phyloP scores from a whole-genome alignment of 2,329 filamentous ascomycete genomes.

The Elsinoe batatas region DNA sequence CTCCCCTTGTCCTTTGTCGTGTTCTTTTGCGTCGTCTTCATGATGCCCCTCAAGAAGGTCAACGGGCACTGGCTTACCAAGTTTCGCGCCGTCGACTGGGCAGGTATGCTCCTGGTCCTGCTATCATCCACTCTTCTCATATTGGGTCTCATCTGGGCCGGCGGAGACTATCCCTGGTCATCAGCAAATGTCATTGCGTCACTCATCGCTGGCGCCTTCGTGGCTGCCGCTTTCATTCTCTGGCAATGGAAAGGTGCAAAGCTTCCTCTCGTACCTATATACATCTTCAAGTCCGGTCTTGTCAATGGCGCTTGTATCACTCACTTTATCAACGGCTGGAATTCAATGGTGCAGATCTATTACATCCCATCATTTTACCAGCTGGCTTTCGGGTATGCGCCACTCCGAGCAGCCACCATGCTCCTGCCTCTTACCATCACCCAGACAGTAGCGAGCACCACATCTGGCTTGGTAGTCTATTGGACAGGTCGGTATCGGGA shows the following conservation, averaged over 20 bases:
- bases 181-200: slow-evolving; percentile 47
- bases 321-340: slow-evolving; percentile 46
- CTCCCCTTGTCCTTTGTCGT: slow-evolving; percentile 43
- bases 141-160: slow-evolving; percentile 49
- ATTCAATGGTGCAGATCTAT: slow-evolving; percentile 48
- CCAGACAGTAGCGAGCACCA: slow-evolving; percentile 21
- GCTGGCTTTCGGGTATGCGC: slow-evolving; percentile 36
- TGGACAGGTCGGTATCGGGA: slow-evolving; percentile 29
- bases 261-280: slow-evolving; percentile 40
- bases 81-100: slow-evolving; percentile 43
- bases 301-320: slow-evolving; percentile 45
- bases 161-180: slow-evolving; percentile 48
- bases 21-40: slow-evolving; percentile 40
- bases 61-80: slow-evolving; percentile 42
- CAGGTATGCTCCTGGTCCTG: slow-evolving; percentile 39
- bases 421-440: slow-evolving; percentile 32
- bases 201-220: slow-evolving; percentile 41
- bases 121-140: slow-evolving; percentile 37
- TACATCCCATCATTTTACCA: slow-evolving; percentile 37
- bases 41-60: slow-evolving; percentile 49
- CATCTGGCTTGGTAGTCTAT: slow-evolving; percentile 44
- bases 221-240: slow-evolving; percentile 42
- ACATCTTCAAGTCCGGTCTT: slow-evolving; percentile 43
- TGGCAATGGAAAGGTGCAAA: slow-evolving; percentile 45
- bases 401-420: slow-evolving; percentile 32